Base-by-base conservation (phyloP, 768 basidiomycete genomes). In the Vishniacozyma victoriae region DNA sequence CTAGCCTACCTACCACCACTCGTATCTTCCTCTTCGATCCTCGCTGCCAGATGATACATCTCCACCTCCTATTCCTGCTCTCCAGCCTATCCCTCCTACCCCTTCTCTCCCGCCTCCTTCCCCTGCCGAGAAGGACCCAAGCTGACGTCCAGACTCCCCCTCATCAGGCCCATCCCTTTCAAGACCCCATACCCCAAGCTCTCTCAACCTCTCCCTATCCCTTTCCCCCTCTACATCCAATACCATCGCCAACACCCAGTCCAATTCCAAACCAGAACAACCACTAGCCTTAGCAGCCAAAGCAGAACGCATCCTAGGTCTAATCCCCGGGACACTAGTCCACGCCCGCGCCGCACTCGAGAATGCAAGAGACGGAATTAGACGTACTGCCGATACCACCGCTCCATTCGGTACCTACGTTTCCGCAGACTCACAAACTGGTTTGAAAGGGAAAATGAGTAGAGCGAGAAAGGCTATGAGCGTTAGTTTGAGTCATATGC, bases 341-440 rank as follows among this genome's bases (percentile, higher is more conserved):
- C 54, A 68, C 26, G 66, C 66, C 12, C 38, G 42, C 19, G 66
- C 66, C 15, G 57, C 52, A 16, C 52, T 68, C 22, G 55, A 68
- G 36, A 55, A 60, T 38, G 66, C 66, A 2, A 42, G 59, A 39
- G 66, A 68, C 20, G 66, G 62, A 36, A 54, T 60, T 2, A 24
- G 50, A 13, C 41, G 66, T 19, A 43, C 46, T 2, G 46, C 49
- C 18, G 29, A n/a, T 9, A n/a, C 29, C n/a, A 33, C 29, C 29
- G 29, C 29, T 9, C 9, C 9, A 33, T 9, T 33, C 9, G 29
- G 29, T 9, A 33, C 29, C 9, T 9, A n/a, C n/a, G 29, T 33
- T 9, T 9, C 9, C n/a, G 9, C 29, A 33, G 29, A 33, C n/a
- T 18, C 26, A 20, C 16, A 19, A 22, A 44, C 16, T 3, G 39